Conservation (phyloP, 345 rosid species). For the Syzygium oleosum region DNA sequence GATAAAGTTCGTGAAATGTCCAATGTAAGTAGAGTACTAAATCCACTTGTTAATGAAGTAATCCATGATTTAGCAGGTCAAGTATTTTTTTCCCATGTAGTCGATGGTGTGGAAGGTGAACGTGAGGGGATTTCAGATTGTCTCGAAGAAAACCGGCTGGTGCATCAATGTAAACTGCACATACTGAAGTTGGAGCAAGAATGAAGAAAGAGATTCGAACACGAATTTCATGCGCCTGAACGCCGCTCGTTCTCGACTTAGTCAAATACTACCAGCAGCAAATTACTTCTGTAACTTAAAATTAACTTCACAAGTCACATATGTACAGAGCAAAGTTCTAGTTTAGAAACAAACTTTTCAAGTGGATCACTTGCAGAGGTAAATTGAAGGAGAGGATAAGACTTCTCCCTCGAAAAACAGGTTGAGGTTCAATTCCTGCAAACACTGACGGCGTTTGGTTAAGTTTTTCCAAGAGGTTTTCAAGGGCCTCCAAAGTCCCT, state of each 20-base stretch:
- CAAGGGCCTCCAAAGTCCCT: too few species aligned
- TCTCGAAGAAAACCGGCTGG: neutral
- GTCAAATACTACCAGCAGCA: neutral
- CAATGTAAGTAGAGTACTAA: neutral
- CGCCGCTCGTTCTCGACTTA: neutral
- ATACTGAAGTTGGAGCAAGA: neutral
- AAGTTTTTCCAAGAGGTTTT: too few species aligned
- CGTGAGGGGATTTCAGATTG: neutral
- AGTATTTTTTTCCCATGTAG: neutral
- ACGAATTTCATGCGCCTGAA: neutral
- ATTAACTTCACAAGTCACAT: neutral
- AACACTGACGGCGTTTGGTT: neutral
- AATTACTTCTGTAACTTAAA: neutral
- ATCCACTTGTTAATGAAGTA: neutral
- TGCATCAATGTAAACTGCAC: neutral
- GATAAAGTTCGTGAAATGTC: neutral
- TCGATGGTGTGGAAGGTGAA: neutral
- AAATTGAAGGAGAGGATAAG: neutral
- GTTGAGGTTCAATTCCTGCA: neutral
- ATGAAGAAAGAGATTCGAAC: neutral
- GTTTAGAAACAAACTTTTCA: neutral
- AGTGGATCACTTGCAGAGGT: neutral
- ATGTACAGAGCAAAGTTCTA: neutral
- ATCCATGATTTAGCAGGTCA: neutral
- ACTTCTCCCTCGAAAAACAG: neutral